Base-by-base conservation (phyloP, 2,329 filamentous ascomycete genomes). In the Ophiostoma sp. region DNA sequence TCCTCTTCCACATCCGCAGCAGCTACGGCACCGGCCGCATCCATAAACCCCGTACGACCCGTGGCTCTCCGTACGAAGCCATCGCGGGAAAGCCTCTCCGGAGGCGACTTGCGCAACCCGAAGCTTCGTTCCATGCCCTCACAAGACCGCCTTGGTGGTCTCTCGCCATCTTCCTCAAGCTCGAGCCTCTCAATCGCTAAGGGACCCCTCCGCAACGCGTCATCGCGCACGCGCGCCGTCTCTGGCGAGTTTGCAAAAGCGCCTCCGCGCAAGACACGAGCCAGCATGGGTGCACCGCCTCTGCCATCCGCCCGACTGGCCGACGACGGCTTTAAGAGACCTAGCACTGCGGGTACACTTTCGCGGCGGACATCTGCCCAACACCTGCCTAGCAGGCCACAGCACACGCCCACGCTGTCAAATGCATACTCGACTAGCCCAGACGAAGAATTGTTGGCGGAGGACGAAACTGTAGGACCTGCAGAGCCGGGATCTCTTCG, bases 61-160 rank as follows among this genome's bases (percentile, higher is more conserved):
- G 39, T 70, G 22, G 28, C 69, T 7, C 66, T 78, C 25, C 77
- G 78, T 2, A 69, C 75, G 11, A 74, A 76, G 8, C 69, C 77
- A 0, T 79, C 78, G 19, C 71, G 75, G 17, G 76, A 77, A 48
- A 77, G 71, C 70, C 69, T 76, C 8, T 72, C 75, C 6, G 76
- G 66, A 72, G 57, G 78, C 77, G 81, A 82, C 36, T 75, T 84
- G 59, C 81, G 81, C 73, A 82, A 81, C 63, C 82, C 84, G 19
- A 83, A 83, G 71, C 79, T 85, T 15, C 82, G 84, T 39, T 74
- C 81, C 33, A 78, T 82, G n/a, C 71, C 82, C 63, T 84, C 85
- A 3, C 80, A 82, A 71, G 81, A 82, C 74, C 83, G 80, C 74
- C 78, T 85, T 48, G 79, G 75, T 22, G 55, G 70, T 7, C n/a